Evolutionary conservation across 306 rosid genomes (phyloP).

Genomic region (Mimosa bimucronata): DNA sequence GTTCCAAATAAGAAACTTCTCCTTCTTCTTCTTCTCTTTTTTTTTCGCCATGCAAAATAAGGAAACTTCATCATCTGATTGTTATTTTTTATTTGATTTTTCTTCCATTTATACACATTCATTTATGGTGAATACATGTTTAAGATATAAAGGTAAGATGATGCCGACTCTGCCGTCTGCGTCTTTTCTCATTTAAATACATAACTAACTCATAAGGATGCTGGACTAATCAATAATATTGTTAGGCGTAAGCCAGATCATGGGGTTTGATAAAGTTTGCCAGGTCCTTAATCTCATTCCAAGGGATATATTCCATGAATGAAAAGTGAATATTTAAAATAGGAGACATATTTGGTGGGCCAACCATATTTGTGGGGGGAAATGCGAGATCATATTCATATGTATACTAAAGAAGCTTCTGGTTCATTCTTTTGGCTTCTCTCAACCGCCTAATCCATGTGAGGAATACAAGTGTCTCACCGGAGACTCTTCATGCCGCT

Average conservation of each 20-base stretch:
- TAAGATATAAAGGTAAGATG: neutral
- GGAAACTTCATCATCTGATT: neutral
- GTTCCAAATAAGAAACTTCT: neutral
- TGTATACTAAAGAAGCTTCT: neutral
- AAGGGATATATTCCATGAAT: neutral
- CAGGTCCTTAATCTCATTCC: neutral
- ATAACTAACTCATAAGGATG: neutral
- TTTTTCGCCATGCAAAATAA: too few species aligned
- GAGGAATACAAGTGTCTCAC: neutral
- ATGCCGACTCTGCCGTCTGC: too few species aligned
- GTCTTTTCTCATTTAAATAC: neutral
- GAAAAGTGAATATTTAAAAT: neutral
- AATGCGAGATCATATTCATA: slow-evolving; percentile 8
- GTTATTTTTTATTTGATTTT: neutral
- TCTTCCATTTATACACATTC: neutral
- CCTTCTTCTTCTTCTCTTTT: too few species aligned
- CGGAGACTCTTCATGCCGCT: too few species aligned
- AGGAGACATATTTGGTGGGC: neutral
- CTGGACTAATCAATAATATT: neutral
- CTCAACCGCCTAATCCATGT: neutral
- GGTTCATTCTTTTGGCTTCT: slow-evolving; percentile 14
- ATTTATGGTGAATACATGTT: neutral
- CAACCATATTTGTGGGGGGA: neutral
- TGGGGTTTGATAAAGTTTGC: neutral
- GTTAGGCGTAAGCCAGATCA: neutral